These are phyloP conservation scores for Geoglossum cookeanum DNA, from an alignment of 2,329 filamentous ascomycete species.

Conservation along the genomic window DNA sequence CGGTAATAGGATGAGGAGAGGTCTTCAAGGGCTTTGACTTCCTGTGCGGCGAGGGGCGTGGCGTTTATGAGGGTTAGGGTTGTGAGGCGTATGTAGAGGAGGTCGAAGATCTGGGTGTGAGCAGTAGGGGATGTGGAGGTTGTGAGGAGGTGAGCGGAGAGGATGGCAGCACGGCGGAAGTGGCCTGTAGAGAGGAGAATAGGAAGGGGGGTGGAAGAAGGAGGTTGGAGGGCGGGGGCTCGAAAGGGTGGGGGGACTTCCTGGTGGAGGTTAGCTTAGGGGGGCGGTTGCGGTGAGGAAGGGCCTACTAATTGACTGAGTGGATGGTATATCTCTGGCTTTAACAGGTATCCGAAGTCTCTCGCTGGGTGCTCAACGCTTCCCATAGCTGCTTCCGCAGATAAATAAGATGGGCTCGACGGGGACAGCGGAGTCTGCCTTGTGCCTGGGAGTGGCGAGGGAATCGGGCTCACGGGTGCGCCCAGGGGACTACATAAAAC, in stretches of 20 bases:
- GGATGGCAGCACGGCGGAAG: constrained; percentile 60
- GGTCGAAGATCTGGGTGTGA: constrained; percentile 46
- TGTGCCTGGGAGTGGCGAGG: not conserved
- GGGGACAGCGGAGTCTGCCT: not conserved
- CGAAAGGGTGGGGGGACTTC: constrained; percentile 47
- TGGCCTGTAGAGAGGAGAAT: constrained; percentile 52
- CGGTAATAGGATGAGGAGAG: constrained; percentile 35
- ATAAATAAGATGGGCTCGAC: not conserved
- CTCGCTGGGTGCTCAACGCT: constrained; percentile 26
- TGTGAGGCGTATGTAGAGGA: constrained; percentile 65
- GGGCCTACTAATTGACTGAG: constrained; percentile 38
- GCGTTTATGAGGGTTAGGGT: constrained; percentile 66
- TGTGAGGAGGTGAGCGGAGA: constrained; percentile 42
- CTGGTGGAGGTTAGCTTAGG: not conserved
- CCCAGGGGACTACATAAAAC: not conserved
- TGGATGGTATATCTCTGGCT: constrained; percentile 66
- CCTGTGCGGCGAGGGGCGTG: constrained; percentile 33
- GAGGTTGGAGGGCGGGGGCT: constrained; percentile 43
- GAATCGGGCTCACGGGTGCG: not conserved
- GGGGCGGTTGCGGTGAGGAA: not conserved
- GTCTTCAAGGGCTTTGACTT: constrained; percentile 43
- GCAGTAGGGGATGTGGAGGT: constrained; percentile 36
- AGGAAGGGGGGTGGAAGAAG: constrained; percentile 43
- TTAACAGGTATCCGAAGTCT: constrained; percentile 65
- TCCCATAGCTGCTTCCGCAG: not conserved